These are phyloP conservation scores for Candida jianshihensis DNA, from an alignment of 805 yeast genomes.

Conservation along the genomic window DNA sequence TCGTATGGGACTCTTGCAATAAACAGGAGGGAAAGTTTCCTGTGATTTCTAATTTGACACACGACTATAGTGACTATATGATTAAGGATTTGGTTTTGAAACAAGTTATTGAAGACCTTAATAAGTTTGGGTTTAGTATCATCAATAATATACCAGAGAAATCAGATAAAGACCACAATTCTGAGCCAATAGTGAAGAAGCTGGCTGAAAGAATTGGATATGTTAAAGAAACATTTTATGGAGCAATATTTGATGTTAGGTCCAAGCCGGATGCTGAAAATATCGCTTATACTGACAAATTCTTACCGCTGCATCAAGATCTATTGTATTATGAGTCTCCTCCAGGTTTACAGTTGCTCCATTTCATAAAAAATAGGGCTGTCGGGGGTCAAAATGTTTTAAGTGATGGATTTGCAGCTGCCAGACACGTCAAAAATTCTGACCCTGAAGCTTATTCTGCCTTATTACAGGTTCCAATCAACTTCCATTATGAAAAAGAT, in stretches of 20 bases:
- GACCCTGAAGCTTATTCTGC: constrained; percentile 64
- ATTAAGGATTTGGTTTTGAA: constrained; percentile 19
- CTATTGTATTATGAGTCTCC: constrained; percentile 72
- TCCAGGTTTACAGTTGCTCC: constrained; percentile 71
- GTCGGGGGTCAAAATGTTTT: constrained; percentile 64
- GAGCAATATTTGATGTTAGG: constrained; percentile 61
- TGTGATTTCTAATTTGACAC: not conserved
- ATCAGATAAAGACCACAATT: constrained; percentile 20
- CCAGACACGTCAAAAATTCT: constrained; percentile 40
- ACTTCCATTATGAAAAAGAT: constrained; percentile 60
- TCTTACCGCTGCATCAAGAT: constrained; percentile 74
- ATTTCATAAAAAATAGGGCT: constrained; percentile 45
- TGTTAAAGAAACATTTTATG: constrained; percentile 65
- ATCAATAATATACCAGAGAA: constrained; percentile 46
- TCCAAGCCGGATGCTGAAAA: constrained; percentile 48
- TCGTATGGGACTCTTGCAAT: constrained; percentile 33
- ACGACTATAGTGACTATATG: constrained; percentile 12
- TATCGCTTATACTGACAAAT: constrained; percentile 59
- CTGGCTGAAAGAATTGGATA: constrained; percentile 58
- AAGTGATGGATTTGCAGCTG: constrained; percentile 66
- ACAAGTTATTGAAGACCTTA: constrained; percentile 37
- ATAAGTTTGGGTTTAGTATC: constrained; percentile 50
- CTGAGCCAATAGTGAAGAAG: constrained; percentile 29
- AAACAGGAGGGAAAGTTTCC: constrained; percentile 13
- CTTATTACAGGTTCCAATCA: constrained; percentile 52